phyloP scores from a whole-genome alignment of 2,329 filamentous ascomycete species.

The Xylaria sp. region DNA sequence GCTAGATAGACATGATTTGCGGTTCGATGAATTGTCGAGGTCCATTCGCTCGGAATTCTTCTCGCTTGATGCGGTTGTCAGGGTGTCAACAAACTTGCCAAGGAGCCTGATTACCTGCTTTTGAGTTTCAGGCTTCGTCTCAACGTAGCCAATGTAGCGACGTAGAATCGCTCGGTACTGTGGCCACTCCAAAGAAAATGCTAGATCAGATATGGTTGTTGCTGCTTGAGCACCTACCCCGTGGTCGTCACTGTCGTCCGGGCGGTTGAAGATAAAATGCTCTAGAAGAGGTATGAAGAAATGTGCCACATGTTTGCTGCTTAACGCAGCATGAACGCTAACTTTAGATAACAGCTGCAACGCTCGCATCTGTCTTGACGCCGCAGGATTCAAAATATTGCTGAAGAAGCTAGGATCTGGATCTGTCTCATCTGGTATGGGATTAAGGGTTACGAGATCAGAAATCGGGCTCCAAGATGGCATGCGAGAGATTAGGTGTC shows the following conservation, averaged over 20 bases:
- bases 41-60: constrained; percentile 57
- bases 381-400: constrained; percentile 90
- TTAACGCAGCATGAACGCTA: constrained; percentile 72
- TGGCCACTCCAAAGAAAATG: constrained; percentile 84
- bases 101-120: constrained; percentile 88
- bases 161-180: constrained; percentile 88
- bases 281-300: constrained; percentile 93
- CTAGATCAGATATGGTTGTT: constrained; percentile 79
- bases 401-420: constrained; percentile 82
- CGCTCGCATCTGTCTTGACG: constrained; percentile 85
- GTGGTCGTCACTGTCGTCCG: constrained; percentile 79
- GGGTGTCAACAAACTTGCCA: constrained; percentile 81
- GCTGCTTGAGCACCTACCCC: constrained; percentile 88
- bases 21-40: constrained; percentile 51
- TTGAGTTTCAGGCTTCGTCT: constrained; percentile 81
- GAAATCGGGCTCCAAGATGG: constrained; percentile 75
- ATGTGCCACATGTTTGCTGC: constrained; percentile 81
- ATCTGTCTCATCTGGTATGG: constrained; percentile 70
- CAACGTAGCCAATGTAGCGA: constrained; percentile 84
- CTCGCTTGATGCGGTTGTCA: constrained; percentile 66
- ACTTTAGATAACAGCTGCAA: constrained; percentile 79
- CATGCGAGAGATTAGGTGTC: constrained; percentile 78
- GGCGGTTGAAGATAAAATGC: constrained; percentile 89
- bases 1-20: constrained; percentile 63
- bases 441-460: constrained; percentile 78